Conservation (phyloP, 306 rosid species). For the Mucuna pruriens region DNA sequence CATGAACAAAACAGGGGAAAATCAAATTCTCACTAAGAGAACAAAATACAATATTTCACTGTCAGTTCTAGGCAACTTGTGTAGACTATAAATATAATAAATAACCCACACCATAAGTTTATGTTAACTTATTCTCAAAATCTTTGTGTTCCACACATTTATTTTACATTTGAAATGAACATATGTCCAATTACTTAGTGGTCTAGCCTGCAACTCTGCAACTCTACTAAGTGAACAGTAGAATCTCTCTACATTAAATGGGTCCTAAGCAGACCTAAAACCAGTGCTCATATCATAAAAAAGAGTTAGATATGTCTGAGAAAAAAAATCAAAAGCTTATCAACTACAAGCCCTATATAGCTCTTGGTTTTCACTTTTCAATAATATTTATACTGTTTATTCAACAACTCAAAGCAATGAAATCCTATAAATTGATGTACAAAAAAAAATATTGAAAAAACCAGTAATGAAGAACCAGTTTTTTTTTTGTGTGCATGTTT, state of each 20-base stretch:
- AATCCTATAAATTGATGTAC: background rate
- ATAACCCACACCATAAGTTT: background rate
- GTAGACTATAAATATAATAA: background rate
- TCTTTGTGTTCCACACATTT: background rate
- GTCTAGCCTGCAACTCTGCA: background rate
- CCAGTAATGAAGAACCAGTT: background rate
- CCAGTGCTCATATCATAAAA: background rate
- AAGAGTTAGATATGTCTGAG: background rate
- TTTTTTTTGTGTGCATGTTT: background rate
- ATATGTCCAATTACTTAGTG: background rate
- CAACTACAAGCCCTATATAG: background rate
- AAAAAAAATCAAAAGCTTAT: conserved; percentile 6
- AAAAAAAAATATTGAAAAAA: background rate
- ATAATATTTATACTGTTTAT: background rate
- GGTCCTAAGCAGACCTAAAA: background rate
- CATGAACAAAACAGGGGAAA: background rate
- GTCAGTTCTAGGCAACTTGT: background rate
- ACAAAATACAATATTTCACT: background rate
- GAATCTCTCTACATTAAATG: background rate
- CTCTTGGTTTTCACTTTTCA: conserved; percentile 2
- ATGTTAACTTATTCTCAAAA: background rate
- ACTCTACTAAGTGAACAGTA: background rate
- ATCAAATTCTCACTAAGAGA: background rate
- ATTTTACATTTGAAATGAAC: conserved; percentile 8
- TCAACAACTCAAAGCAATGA: background rate